Evolutionary conservation across 1,139 yeast genomes (phyloP), one percentile per base, ranked within the genome.

Genomic region (Taphrina deformans): DNA sequence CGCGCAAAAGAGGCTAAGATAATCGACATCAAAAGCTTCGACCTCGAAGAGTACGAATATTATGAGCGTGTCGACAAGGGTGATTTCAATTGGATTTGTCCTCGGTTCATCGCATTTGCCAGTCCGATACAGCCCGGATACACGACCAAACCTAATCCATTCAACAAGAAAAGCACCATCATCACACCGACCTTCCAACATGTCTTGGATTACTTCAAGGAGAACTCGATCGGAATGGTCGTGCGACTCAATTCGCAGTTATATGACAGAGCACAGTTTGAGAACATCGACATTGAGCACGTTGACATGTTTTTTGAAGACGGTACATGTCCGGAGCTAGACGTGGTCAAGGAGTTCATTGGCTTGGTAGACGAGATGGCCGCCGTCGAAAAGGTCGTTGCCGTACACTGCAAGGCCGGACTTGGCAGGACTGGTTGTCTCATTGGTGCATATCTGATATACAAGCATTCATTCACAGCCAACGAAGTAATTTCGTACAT

Each of bases 401-500:
- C 99, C 1, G 98, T 93, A 16, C 99, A 93, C 76, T 93, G 99
- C 80, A 93, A 95, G 75, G 99, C 99, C 5, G 99, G 99, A 6
- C 80, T 93, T 68, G 99, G 99, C 23, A 84, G 99, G 78, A 93
- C 99, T 0, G 99, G 99, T 21, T 93, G 99, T 77, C 82, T 93
- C 62, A 93, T 93, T 70, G 99, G 99, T 2, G 99, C 99, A 1
- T 97, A 93, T 76, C 80, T 93, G 69, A 93, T 93, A 62, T 93
- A 93, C 74, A 90, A 97, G 2, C 95, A 93, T 75, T 97, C 97
- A 0, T 93, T 93, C 74, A 93, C 98, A 4, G 99, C 99, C 5
- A 89, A 85, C 73, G 99, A 93, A 76, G 95, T 96, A 76, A 93
- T 93, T 72, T 97, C 93, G 0, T 93, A 91, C 73, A 89, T 93